Conservation (phyloP, 139 green algal species). For the Closterium sp. region DNA sequence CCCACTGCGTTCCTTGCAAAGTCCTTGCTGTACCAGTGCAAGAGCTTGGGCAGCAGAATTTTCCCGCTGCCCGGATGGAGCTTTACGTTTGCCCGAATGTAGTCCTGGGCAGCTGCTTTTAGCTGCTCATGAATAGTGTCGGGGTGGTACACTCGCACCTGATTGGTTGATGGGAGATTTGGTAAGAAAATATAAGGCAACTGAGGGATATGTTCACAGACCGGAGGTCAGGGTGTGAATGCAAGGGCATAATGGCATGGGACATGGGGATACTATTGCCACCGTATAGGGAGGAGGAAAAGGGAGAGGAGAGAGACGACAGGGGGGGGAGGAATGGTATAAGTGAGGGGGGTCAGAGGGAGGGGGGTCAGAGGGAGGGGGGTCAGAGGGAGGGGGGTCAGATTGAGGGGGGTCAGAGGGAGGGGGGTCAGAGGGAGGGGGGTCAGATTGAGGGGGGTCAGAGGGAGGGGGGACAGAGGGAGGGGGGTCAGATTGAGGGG, state of each 20-base stretch:
- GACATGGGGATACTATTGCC: too few species aligned
- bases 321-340: too few species aligned
- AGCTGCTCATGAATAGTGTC: slow-evolving; percentile 4
- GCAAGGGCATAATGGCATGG: too few species aligned
- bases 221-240: too few species aligned
- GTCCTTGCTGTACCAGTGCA: slow-evolving; percentile 28
- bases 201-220: too few species aligned
- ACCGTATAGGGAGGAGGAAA: too few species aligned
- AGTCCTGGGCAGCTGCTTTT: slow-evolving; percentile 4
- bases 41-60: slow-evolving; percentile 23
- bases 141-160: slow-evolving; percentile 19
- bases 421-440: neutral
- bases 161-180: neutral
- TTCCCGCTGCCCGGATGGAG: slow-evolving; percentile 4
- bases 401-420: neutral
- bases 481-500: neutral
- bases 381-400: too few species aligned
- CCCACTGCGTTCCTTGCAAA: neutral
- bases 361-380: neutral
- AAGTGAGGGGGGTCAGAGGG: neutral
- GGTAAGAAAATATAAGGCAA: neutral
- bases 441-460: neutral
- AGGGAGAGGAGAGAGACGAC: too few species aligned
- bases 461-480: neutral
- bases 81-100: neutral